Evolutionary conservation across 2,329 filamentous ascomycete genomes (phyloP).

Genomic region (Alternaria longipes): DNA sequence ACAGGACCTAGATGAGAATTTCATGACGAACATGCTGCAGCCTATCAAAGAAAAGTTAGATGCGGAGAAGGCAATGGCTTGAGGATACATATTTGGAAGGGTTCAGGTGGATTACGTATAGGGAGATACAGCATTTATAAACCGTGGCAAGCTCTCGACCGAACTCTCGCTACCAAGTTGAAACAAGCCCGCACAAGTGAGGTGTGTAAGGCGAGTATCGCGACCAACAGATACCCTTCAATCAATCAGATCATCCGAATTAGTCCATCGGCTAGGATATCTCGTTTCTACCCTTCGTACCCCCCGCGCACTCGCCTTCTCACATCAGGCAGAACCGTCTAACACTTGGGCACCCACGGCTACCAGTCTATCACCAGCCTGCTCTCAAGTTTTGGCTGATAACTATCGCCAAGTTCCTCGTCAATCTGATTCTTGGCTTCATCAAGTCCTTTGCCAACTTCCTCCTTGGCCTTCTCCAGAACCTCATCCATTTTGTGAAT

Average conservation of each 20-base stretch:
- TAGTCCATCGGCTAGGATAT: too few relatives aligned
- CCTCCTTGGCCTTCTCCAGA: not conserved
- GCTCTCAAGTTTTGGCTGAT: too few relatives aligned
- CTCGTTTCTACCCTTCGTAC: too few relatives aligned
- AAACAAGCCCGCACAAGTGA: not conserved
- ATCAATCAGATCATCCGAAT: too few relatives aligned
- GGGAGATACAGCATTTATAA: not conserved
- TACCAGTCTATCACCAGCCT: not conserved
- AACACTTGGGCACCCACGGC: not conserved
- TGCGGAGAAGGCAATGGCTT: slow-evolving; percentile 28
- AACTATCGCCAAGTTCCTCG: not conserved
- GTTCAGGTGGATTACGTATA: not conserved
- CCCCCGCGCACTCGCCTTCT: not conserved
- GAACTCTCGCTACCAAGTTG: not conserved
- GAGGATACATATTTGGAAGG: not conserved
- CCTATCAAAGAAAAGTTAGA: slow-evolving; percentile 33
- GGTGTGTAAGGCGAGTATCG: not conserved
- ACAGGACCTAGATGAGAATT: slow-evolving; percentile 23
- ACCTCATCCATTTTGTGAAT: not conserved
- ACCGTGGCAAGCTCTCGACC: not conserved
- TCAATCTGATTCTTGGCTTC: too few relatives aligned
- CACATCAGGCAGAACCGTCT: not conserved
- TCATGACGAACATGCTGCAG: slow-evolving; percentile 28
- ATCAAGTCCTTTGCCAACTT: not conserved
- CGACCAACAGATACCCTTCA: not conserved